Evolutionary conservation across 805 yeast species (phyloP).

Genomic region (Pichia eremophila): DNA sequence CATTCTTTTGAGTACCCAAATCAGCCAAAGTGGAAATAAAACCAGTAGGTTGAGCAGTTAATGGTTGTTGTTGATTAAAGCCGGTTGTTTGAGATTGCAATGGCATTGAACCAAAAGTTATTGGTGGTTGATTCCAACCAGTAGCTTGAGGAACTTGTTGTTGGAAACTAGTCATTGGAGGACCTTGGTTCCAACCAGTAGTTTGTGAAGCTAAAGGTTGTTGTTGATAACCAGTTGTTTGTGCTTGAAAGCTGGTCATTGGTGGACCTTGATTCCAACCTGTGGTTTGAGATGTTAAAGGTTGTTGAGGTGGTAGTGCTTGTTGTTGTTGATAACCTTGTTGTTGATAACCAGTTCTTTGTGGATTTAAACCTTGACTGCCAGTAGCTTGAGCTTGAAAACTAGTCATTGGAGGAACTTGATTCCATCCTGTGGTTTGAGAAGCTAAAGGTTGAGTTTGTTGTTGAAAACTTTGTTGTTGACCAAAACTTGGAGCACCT

Average conservation of each 20-base stretch:
- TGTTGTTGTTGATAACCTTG: conserved; percentile 9
- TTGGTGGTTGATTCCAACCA: conserved; percentile 31
- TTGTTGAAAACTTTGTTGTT: conserved; percentile 6
- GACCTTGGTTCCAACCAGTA: conserved; percentile 29
- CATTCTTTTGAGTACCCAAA: conserved; percentile 30
- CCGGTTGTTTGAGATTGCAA: conserved; percentile 36
- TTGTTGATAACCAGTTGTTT: conserved; percentile 10
- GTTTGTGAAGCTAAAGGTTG: conserved; percentile 23
- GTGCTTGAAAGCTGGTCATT: conserved; percentile 21
- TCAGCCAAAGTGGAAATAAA: conserved; percentile 26
- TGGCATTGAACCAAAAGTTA: conserved; percentile 27
- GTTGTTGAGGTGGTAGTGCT: conserved; percentile 29
- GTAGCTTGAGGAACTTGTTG: conserved; percentile 30
- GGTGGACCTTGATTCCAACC: conserved; percentile 26
- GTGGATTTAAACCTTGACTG: conserved; percentile 8
- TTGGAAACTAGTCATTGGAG: conserved; percentile 14
- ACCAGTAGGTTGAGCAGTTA: conserved; percentile 39
- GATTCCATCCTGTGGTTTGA: conserved; percentile 34
- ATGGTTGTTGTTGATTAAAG: conserved; percentile 18
- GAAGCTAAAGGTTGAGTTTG: conserved; percentile 13
- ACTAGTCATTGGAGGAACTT: conserved; percentile 19
- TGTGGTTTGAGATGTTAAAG: conserved; percentile 15
- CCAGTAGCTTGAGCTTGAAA: conserved; percentile 16
- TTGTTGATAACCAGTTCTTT: conserved; percentile 8
- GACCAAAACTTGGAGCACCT: conserved; percentile 15